Base-by-base conservation (phyloP, 306 rosid species). In the Calophaca sinica region DNA sequence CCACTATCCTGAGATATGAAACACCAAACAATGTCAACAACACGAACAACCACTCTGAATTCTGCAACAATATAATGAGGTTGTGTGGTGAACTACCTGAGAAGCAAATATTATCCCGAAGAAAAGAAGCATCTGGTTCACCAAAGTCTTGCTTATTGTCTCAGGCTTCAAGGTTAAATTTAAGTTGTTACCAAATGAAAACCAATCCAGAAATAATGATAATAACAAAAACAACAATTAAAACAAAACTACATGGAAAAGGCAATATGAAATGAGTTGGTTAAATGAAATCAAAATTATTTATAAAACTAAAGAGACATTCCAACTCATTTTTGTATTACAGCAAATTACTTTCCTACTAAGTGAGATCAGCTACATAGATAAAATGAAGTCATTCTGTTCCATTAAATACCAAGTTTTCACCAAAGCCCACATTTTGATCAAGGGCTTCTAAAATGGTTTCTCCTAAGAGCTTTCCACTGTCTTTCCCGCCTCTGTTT, bases 61-160 rank as follows among this genome's bases (percentile, higher is more conserved):
- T 78, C 73, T 53, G 15, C 74, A 72, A 60, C 57, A 71, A 66
- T 55, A 71, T 71, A 74, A 68, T 20, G 44, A 81, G 63, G 54
- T 3, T 28, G 44, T 51, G 51, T 33, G 75, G 46, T 59, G 55
- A 72, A 63, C 78, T 80, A 94, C 98, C 98, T 94, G 96, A 82
- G 89, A 90, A 78, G 98, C 97, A 91, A 94, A 94, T 82, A 91
- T 73, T 79, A 83, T 79, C 62, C 97, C 98, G 46, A 91, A 91
- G 80, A 88, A 88, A 67, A 89, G 91, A 62, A 94, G 96, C 98
- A 90, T 91, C 92, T 94, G 96, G 87, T 94, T 94, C 91, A 94
- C 98, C 93, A 94, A 73, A 26, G 87, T 87, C 89, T 94, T 91
- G 89, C 90, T 90, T 84, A 91, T 84, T 54, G 96, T 90, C 88